Percentiles rank a stretch among this genome's conserved stretches.
Conservation (phyloP, 1,139 yeast species). For the Hemisphaericaspora subhashii region DNA sequence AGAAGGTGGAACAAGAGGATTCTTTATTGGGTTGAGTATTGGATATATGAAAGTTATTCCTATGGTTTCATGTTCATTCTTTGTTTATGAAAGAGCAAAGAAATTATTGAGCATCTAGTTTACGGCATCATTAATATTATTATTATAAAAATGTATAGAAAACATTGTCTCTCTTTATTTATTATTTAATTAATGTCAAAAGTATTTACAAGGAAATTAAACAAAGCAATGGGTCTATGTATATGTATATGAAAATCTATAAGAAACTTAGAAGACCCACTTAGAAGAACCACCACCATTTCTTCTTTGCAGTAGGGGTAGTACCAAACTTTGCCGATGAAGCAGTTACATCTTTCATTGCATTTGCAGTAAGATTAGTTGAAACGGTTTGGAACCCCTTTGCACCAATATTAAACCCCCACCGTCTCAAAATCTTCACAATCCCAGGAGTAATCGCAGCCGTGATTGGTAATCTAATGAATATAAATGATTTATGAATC, state of each 20-base stretch:
- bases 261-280: not conserved
- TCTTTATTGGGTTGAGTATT: conserved; percentile 89
- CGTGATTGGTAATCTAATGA: conserved; percentile 82
- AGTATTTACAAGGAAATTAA: not conserved
- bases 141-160: conserved; percentile 2
- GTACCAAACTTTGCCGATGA: conserved; percentile 51
- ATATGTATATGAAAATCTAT: not conserved
- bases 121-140: not conserved
- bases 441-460: conserved; percentile 90
- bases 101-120: conserved; percentile 56
- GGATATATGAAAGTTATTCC: conserved; percentile 95
- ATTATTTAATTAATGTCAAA: conserved; percentile 1
- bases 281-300: conserved; percentile 65
- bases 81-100: conserved; percentile 88
- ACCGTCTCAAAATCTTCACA: conserved; percentile 59
- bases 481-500: conserved; percentile 79
- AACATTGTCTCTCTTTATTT: conserved; percentile 1
- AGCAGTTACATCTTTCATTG: conserved; percentile 36
- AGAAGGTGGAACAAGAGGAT: conserved; percentile 81
- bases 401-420: conserved; percentile 82
- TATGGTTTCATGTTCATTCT: conserved; percentile 96
- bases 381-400: conserved; percentile 35
- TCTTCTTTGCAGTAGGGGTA: conserved; percentile 49
- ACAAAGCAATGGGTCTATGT: not conserved
- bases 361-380: conserved; percentile 15